Conservation (phyloP, 2,329 filamentous ascomycete species). For the Fusarium protoensiforme region DNA sequence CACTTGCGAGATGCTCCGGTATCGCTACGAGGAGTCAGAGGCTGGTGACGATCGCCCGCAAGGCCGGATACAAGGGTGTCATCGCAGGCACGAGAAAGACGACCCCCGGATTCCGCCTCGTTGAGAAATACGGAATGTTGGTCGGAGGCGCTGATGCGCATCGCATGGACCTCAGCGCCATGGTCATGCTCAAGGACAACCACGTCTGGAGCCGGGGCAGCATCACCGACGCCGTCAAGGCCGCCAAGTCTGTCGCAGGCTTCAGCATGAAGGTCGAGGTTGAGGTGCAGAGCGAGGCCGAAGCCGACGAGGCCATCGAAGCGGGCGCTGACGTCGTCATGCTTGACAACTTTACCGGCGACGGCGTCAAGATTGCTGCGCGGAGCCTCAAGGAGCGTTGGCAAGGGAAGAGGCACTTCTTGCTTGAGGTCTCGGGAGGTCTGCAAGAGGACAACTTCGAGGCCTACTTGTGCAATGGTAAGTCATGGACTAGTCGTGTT, state of each 20-base stretch:
- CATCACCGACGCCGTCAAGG: constrained; percentile 85
- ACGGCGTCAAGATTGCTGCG: constrained; percentile 80
- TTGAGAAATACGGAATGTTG: constrained; percentile 98
- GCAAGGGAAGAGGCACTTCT: constrained; percentile 76
- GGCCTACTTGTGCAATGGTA: constrained; percentile 80
- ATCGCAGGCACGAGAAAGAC: constrained; percentile 98
- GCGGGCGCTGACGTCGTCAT: constrained; percentile 96
- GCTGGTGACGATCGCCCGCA: constrained; percentile 66
- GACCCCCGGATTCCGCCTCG: constrained; percentile 92
- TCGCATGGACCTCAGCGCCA: constrained; percentile 88
- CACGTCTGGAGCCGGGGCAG: constrained; percentile 92
- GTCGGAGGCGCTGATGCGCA: constrained; percentile 93
- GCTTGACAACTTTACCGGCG: constrained; percentile 93
- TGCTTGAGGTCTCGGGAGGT: constrained; percentile 94
- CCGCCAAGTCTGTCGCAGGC: constrained; percentile 85
- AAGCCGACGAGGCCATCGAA: constrained; percentile 90
- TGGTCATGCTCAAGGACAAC: constrained; percentile 99
- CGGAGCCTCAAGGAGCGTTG: constrained; percentile 82
- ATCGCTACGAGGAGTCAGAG: constrained; percentile 77
- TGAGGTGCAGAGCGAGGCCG: constrained; percentile 87
- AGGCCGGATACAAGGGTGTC: constrained; percentile 80
- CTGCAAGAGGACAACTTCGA: constrained; percentile 86
- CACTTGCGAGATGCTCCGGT: constrained; percentile 89
- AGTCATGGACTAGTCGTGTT: constrained; percentile 46
- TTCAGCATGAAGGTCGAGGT: constrained; percentile 97